Evolutionary conservation across 768 basidiomycete genomes (phyloP), one percentile per base, ranked within the genome.

Genomic region (Postia placenta): DNA sequence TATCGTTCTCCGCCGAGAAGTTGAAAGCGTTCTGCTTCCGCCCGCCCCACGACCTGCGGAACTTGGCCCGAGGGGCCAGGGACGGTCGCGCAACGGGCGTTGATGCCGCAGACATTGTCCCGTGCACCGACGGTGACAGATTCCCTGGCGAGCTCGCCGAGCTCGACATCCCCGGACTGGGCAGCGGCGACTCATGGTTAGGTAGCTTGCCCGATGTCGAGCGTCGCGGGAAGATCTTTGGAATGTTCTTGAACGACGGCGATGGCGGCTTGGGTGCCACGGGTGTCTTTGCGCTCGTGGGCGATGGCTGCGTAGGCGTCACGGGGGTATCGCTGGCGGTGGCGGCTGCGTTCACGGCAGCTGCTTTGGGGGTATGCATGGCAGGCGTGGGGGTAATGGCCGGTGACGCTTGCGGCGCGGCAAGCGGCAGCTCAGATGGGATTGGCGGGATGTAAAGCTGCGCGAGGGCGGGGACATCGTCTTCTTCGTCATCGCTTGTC

Each of bases 1-100:
- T 85, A 61, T 97, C 94, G 58, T 91, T 84, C 4, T 70, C 74
- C 0, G 81, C 73, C 15, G 76, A 77, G 51, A 90, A 79, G 62
- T 84, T 83, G 64, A 72, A 85, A 19, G 70, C 73, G 3, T 58
- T 59, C 41, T 58, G 62, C 65, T 74, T 74, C 20, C 25, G 22
- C 43, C 58, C 46, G 2, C 56, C 56, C 68, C 72, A 76, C 1
- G 69, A 67, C 45, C 67, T 67, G 46, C 67, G 63, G 49, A 78
- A 70, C 51, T 64, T 69, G 36, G 60, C 62, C 62, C 68, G 72
- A 51, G 67, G 49, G 28, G 42, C 44, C 24, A 28, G n/a, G 26
- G 25, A 45, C 28, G 50, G 61, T 28, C 56, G 45, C 36, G 62
- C 49, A 20, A 59, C 39, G 23, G 51, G 58, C 14, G 57, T 54